Evolutionary conservation across 1,284 basidiomycete species (phyloP).

Genomic region (Ganoderma multipileum): DNA sequence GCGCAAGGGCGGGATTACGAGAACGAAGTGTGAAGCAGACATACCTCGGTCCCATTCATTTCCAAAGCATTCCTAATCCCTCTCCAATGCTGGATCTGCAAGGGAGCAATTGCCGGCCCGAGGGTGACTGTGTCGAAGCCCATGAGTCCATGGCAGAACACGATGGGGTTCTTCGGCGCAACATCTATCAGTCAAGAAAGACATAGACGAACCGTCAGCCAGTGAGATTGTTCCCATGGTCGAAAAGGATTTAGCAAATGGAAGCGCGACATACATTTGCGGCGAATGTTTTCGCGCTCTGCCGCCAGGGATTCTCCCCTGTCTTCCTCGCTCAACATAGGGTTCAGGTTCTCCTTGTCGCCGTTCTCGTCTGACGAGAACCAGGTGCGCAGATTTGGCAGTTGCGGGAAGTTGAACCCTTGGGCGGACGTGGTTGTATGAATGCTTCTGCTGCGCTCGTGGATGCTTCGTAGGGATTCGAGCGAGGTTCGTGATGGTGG

Average conservation of each 20-base stretch:
- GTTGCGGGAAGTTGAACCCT: conserved; percentile 31
- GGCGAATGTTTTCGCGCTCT: conserved; percentile 61
- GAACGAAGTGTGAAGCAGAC: conserved; percentile 16
- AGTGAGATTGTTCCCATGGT: neutral
- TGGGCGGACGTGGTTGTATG: conserved; percentile 38
- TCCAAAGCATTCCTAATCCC: conserved; percentile 93
- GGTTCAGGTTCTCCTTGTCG: conserved; percentile 55
- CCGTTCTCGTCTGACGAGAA: conserved; percentile 49
- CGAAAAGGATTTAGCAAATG: neutral
- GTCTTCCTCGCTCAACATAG: conserved; percentile 65
- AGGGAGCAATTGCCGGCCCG: conserved; percentile 73
- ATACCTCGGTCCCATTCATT: conserved; percentile 79
- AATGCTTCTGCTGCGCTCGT: conserved; percentile 45
- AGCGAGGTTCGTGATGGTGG: conserved; percentile 55
- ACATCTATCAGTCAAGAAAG: conserved; percentile 53
- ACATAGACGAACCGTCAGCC: neutral
- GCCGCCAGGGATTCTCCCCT: conserved; percentile 57
- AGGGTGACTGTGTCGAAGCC: conserved; percentile 85
- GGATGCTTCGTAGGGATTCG: conserved; percentile 68
- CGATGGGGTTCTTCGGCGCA: conserved; percentile 82
- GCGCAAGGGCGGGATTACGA: conserved; percentile 2
- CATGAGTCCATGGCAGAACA: conserved; percentile 93
- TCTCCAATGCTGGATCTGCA: conserved; percentile 94
- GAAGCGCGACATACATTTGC: conserved; percentile 67
- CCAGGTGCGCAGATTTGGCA: conserved; percentile 55